phyloP scores from a whole-genome alignment of 108 stramenopile species.

The Schizochytrium sp. region DNA sequence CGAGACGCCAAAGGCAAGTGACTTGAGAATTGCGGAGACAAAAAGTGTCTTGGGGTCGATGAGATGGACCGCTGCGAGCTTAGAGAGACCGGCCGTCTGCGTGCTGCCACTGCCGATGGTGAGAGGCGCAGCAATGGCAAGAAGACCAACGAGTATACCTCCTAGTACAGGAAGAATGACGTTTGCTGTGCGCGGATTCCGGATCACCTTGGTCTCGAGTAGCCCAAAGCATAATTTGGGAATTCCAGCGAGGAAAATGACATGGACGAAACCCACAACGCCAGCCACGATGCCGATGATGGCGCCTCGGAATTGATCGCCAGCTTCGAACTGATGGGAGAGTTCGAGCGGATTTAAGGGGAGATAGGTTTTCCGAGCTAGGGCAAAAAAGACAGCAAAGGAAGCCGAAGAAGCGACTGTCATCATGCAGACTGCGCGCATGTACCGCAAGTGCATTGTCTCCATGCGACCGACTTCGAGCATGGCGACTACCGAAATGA shows the following conservation, averaged over 20 bases:
- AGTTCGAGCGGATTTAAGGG: background rate
- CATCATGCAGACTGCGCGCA: background rate
- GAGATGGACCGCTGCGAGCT: background rate
- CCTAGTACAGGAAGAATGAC: background rate
- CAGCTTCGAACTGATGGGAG: background rate
- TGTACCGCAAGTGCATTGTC: background rate
- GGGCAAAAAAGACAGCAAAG: background rate
- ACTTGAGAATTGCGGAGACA: background rate
- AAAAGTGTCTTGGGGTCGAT: background rate
- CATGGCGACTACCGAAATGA: background rate
- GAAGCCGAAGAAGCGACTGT: background rate
- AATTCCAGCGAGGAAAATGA: too few species aligned
- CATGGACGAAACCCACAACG: background rate
- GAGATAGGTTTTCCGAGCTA: background rate
- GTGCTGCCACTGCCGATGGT: background rate
- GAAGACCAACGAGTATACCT: background rate
- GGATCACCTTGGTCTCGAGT: too few species aligned
- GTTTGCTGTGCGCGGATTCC: background rate
- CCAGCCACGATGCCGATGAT: background rate
- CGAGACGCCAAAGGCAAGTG: background rate
- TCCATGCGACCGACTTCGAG: background rate
- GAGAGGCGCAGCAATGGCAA: background rate
- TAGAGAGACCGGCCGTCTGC: background rate
- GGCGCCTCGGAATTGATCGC: background rate
- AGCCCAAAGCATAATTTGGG: too few species aligned